Evolutionary conservation across 108 stramenopile species (phyloP), one percentile per base, ranked within the genome.

Genomic region (Conticribra weissflogii): DNA sequence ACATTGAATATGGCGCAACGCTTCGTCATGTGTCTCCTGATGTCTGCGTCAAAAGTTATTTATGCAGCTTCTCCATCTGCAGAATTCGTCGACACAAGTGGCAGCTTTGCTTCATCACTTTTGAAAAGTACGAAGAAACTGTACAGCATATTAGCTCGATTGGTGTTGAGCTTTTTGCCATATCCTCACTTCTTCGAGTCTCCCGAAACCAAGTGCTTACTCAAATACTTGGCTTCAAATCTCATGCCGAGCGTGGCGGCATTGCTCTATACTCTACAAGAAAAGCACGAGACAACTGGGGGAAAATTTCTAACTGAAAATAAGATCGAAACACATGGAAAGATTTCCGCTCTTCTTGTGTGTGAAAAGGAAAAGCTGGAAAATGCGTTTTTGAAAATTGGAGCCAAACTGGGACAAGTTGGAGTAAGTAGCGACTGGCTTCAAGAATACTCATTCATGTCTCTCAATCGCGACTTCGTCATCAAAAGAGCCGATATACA

Each of bases 321-420:
- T 36, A 75, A 82, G 60, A 75, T 82, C 24, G 68, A 77, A 31
- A 64, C 70, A 23, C 76, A 82, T 44, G 81, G 81, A 17, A 72
- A 65, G 41, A 60, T 55, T 17, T 47, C 81, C 24, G 68, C 76
- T 8, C 57, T 65, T 22, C 60, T 82, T 23, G 81, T 82, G 25
- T 82, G 78, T 54, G 74, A 82, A 31, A 82, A 78, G 29, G 81
- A 82, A 45, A 71, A 66, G 32, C 46, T 72, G 48, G 81, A 82
- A 48, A 82, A 76, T 47, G 68, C 74, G 3, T 41, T 82, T 18
- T 62, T 76, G 60, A 82, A 74, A 52, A 32, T 76, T 21, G 59
- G 60, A 7, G 31, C 68, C 21, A 71, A 49, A 56, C 53, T 82
- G 24, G 78, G 78, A 46, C 63, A 55, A 33, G 44, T 54, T 4